A percentile compares a stretch with the other conserved stretches of the same genome.
phyloP scores from a whole-genome alignment of 306 rosid genomes.

The Mimosa bimucronata region DNA sequence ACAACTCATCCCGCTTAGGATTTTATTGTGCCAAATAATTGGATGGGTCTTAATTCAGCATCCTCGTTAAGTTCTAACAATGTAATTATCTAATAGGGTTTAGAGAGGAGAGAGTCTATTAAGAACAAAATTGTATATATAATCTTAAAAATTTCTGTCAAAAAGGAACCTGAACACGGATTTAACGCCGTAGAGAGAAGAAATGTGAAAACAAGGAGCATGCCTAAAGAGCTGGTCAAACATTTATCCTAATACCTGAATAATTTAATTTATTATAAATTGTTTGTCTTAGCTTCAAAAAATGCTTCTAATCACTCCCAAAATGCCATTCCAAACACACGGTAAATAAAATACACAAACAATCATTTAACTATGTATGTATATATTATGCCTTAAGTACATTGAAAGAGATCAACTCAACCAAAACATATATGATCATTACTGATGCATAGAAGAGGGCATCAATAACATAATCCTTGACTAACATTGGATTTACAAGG shows the following conservation, averaged over 20 bases:
- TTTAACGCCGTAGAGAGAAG: neutral
- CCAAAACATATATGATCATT: neutral
- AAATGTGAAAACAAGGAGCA: neutral
- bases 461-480: neutral
- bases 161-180: neutral
- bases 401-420: neutral
- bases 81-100: neutral
- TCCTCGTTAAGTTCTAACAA: neutral
- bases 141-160: neutral
- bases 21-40: neutral
- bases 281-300: too few relatives aligned
- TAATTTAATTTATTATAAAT: neutral
- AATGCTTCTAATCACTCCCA: too few relatives aligned
- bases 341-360: neutral
- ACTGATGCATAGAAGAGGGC: neutral
- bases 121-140: too few relatives aligned
- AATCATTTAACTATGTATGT: too few relatives aligned
- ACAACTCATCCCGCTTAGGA: neutral
- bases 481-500: slow-evolving; percentile 6
- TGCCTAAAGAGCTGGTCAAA: neutral
- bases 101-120: neutral
- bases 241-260: neutral
- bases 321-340: too few relatives aligned
- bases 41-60: neutral
- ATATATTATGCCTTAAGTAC: neutral